Evolutionary conservation across 331 rosid genomes (phyloP).

Genomic region (Quercus lobata): DNA sequence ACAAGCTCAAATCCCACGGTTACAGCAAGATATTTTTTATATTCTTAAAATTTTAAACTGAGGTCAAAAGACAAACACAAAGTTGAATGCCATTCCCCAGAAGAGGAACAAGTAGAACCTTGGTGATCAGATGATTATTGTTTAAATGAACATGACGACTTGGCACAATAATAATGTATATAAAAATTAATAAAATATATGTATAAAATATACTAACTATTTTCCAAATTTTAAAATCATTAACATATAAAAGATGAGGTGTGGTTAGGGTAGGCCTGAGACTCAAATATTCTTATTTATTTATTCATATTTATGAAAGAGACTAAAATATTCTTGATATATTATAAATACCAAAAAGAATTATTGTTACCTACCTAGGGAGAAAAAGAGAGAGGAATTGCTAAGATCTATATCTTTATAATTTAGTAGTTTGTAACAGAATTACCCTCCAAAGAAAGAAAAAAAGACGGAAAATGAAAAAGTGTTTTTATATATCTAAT

Average conservation of each 20-base stretch:
- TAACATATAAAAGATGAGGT: neutral
- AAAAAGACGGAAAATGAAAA: too few species aligned
- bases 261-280: neutral
- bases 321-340: neutral
- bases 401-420: neutral
- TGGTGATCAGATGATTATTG: neutral
- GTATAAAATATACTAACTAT: neutral
- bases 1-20: too few species aligned
- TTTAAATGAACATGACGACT: neutral
- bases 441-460: neutral
- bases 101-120: neutral
- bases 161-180: neutral
- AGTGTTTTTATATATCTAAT: neutral
- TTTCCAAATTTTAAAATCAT: neutral
- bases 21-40: too few species aligned
- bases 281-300: neutral
- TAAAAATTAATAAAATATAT: neutral
- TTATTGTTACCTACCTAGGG: neutral
- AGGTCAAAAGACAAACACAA: too few species aligned
- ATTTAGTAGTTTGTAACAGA: neutral
- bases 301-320: too few species aligned
- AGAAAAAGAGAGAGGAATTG: neutral
- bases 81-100: neutral
- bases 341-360: neutral
- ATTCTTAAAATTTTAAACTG: too few species aligned